These are phyloP conservation scores for Euphrasia arctica DNA, from an alignment of 305 asterid genomes.

Conservation along the genomic window DNA sequence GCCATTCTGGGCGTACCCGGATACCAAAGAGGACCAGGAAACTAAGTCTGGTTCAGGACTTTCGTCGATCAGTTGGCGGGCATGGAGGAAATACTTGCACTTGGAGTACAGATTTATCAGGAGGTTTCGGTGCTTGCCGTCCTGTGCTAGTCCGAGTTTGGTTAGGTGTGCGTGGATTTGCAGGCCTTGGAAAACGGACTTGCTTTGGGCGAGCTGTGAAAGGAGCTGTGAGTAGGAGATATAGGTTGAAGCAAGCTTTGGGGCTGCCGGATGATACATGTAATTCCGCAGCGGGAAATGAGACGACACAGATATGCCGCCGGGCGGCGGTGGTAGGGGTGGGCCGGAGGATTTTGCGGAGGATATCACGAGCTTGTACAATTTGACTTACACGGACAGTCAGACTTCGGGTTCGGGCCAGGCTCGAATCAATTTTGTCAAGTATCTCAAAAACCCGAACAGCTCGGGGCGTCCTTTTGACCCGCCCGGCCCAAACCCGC, in stretches of 20 bases:
- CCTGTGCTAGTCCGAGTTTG: slow-evolving; percentile 40
- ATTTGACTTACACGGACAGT: too few species aligned
- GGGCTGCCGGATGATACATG: slow-evolving; percentile 31
- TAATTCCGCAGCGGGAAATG: slow-evolving; percentile 20
- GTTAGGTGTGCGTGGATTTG: slow-evolving; percentile 63
- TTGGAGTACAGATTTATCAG: slow-evolving; percentile 64
- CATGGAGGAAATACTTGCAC: slow-evolving; percentile 43
- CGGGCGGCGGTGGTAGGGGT: background rate
- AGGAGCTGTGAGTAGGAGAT: slow-evolving; percentile 41
- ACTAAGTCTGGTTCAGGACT: slow-evolving; percentile 69
- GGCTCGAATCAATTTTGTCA: too few species aligned
- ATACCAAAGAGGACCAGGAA: slow-evolving; percentile 83
- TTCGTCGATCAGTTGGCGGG: slow-evolving; percentile 65
- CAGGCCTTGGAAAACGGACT: slow-evolving; percentile 46
- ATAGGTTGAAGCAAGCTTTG: slow-evolving; percentile 29
- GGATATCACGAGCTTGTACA: too few species aligned
- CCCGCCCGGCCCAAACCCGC: too few species aligned
- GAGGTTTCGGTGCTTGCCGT: slow-evolving; percentile 50
- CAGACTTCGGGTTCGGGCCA: too few species aligned
- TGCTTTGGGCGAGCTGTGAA: slow-evolving; percentile 39
- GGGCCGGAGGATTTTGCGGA: background rate
- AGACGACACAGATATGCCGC: background rate
- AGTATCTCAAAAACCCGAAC: too few species aligned
- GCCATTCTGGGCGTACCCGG: slow-evolving; percentile 79
- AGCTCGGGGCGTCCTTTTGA: too few species aligned